phyloP scores from a whole-genome alignment of 2,329 filamentous ascomycete genomes.

The Venturia asperata region DNA sequence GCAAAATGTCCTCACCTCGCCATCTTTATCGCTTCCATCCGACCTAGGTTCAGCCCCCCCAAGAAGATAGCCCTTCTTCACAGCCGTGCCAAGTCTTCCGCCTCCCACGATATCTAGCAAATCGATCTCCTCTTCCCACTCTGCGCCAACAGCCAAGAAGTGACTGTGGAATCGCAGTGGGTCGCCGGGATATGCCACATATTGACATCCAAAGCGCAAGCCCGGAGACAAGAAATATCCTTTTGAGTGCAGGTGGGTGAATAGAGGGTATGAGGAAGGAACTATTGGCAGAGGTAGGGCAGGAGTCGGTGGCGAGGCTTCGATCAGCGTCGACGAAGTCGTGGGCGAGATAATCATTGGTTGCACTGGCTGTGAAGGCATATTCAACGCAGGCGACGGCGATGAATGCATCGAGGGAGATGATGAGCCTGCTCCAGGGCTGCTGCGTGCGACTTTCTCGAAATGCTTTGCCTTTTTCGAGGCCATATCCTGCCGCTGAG shows the following conservation, averaged over 20 bases:
- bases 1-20: slow-evolving; percentile 63
- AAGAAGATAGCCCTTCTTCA: slow-evolving; percentile 91
- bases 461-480: slow-evolving; percentile 44
- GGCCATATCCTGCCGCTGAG: slow-evolving; percentile 42
- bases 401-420: slow-evolving; percentile 4
- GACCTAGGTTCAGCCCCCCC: slow-evolving; percentile 52
- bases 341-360: slow-evolving; percentile 37
- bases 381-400: not conserved
- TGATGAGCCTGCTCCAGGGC: slow-evolving; percentile 16
- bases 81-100: slow-evolving; percentile 81
- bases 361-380: slow-evolving; percentile 15
- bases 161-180: slow-evolving; percentile 92
- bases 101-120: slow-evolving; percentile 80
- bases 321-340: slow-evolving; percentile 25
- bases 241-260: slow-evolving; percentile 66
- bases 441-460: slow-evolving; percentile 35
- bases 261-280: slow-evolving; percentile 63
- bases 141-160: slow-evolving; percentile 75
- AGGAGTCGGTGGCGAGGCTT: slow-evolving; percentile 18
- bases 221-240: slow-evolving; percentile 89
- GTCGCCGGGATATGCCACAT: slow-evolving; percentile 92
- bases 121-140: slow-evolving; percentile 82
- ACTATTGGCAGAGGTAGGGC: slow-evolving; percentile 27
- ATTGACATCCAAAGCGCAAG: slow-evolving; percentile 87
- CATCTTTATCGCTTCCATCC: slow-evolving; percentile 27